Base-by-base conservation (phyloP, 495 filamentous ascomycete genomes). In the Pyrenula aspistea region DNA sequence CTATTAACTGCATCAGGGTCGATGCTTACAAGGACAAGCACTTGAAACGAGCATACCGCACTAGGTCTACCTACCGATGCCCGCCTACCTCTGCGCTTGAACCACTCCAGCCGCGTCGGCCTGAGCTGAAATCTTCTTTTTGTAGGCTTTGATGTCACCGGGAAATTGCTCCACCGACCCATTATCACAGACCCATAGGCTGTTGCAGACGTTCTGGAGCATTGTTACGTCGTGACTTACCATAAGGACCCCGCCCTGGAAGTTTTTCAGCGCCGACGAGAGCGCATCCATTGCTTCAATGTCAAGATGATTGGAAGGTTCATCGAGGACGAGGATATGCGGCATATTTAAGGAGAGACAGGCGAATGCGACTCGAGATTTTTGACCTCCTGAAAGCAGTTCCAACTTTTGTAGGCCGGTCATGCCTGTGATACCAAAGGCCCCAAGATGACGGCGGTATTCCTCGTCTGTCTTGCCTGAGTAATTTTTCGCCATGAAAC, bases 251-350 rank as follows among this genome's bases (percentile, higher is more conserved):
- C 93, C 93, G 49, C 93, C 93, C 71, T 94, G 78, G 70, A 97
- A 99, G 58, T 83, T 80, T 61, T 81, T 77, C 53, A 99, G 77
- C 22, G 94, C 93, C 47, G 84, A 80, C 0, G 86, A 81, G 15
- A 99, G 71, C 11, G 94, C 93, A 73, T 99, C 93, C 93, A 99
- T 99, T 57, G 94, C 93, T 68, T 99, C 93, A 63, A 99, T 96
- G 82, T 99, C 93, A 64, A 99, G 73, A 63, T 99, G 93, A 73
- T 99, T 99, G 55, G 88, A 93, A 65, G 93, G 93, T 67, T 99
- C 93, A 78, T 99, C 93, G 49, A 99, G 87, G 53, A 99, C 94
- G 22, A 99, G 75, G 60, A 99, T 96, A 67, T 99, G 93, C 15
- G 93, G 93, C 69, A 96, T 95, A 22, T 82, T 87, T 54, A 99